Evolutionary conservation across 1,284 basidiomycete genomes (phyloP), one percentile per base, ranked within the genome.

Genomic region (Athelia sp.): DNA sequence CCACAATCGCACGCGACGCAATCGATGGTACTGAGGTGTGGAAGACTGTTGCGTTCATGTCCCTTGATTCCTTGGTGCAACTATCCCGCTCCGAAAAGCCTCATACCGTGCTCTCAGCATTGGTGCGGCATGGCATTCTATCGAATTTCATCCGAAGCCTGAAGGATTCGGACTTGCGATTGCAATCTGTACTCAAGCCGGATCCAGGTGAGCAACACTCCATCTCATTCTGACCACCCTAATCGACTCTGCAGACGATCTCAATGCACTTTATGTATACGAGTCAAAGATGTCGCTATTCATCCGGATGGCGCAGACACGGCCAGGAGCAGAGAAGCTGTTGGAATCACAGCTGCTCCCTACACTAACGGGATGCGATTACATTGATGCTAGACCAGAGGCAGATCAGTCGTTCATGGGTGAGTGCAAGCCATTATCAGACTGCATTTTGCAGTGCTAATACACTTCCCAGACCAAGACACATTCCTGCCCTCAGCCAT

Each of bases 21-120:
- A 88, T 95, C 51, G 94, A 98, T 58, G 94, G 93, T 10, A 84
- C 88, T 24, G 94, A 98, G 63, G 90, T 98, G 0, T 98, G 95
- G 94, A 92, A 94, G 70, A 96, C 95, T 17, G 84, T 95, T 23
- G 88, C 91, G 17, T 96, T 94, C 62, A 89, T 92, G 70, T 73
- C 92, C 4, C 73, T 96, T 46, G 90, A 94, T 63, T 80, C 87
- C 11, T 72, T 95, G 10, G 75, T 86, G 49, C 71, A 87, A 54
- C 63, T 90, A 1, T 86, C 81, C 22, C 78, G 77, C 13, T 63
- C 71, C 50, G 86, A 90, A 57, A 83, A 79, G 61, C 79, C 79
- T 18, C 75, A 82, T 48, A 57, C 71, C 4, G 69, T 88, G 4
- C 64, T 90, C 34, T 65, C 73, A 3, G 73, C 86, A 1, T 69